A percentile compares a stretch with the other conserved stretches of the same genome.
phyloP scores from a whole-genome alignment of 2,329 filamentous ascomycete genomes.

The Capronia americana region DNA sequence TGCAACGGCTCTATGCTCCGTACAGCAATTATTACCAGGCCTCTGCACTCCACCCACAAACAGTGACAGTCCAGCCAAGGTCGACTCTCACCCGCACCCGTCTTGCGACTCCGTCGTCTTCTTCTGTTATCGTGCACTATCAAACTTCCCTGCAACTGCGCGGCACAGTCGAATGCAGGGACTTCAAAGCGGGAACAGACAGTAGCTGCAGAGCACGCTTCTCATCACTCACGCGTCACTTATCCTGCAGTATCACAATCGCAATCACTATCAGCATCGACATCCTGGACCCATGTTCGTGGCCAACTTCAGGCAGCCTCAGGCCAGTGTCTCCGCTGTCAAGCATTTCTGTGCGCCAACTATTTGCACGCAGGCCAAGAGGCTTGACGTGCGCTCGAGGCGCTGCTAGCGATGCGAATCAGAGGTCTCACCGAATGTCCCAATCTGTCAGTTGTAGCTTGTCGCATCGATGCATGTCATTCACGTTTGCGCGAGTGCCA shows the following conservation, averaged over 20 bases:
- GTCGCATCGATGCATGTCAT: not conserved
- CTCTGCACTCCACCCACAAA: not conserved
- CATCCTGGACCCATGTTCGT: not conserved
- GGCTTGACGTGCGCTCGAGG: not conserved
- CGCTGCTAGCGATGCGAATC: not conserved
- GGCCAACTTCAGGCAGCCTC: not conserved
- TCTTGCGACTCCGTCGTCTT: not conserved
- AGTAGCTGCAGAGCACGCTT: not conserved
- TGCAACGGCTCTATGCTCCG: not conserved
- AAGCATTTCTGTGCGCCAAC: not conserved
- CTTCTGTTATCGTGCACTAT: constrained; percentile 5
- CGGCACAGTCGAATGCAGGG: constrained; percentile 4
- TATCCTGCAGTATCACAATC: not conserved
- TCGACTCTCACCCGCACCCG: constrained; percentile 15
- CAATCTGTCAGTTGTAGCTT: not conserved
- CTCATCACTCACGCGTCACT: not conserved
- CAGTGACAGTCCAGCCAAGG: not conserved
- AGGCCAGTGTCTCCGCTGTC: not conserved
- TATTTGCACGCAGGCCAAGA: not conserved
- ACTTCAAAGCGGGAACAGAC: not conserved
- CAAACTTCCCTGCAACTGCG: not conserved
- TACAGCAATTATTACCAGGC: constrained; percentile 7
- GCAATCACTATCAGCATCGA: constrained; percentile 1
- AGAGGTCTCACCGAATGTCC: not conserved
- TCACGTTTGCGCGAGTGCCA: not conserved